Base-by-base conservation (phyloP, 78 protist genomes). In the Polysphondylium violaceum region DNA sequence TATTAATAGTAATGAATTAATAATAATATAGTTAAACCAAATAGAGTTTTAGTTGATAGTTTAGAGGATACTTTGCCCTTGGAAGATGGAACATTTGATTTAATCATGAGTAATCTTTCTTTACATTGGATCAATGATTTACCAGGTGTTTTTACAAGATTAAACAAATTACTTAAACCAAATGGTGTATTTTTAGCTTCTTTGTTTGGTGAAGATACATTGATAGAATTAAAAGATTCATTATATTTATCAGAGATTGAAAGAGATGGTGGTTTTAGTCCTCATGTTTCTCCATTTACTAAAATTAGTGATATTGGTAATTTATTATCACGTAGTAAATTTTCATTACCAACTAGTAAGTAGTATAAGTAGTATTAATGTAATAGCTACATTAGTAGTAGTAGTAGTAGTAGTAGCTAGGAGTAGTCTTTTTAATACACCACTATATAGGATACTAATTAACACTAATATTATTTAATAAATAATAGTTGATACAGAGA, bases 111-210 rank as follows among this genome's bases (percentile, higher is more conserved):
- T 23, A 92, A 92, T 61, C 60, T 92, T n/a, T 67, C 86, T 23
- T 19, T 92, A 25, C 95, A 92, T 40, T 92, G 95, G 95, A 68
- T 92, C 21, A 92, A 92, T 23, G 95, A 92, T 58, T 63, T 92
- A 36, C 95, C 95, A 36, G 92, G 92, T 63, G 75, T 74, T 19
- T 78, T 92, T 58, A 40, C 58, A 3, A 77, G 71, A 31, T 23
- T 92, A n/a, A 36, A 41, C 1, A n/a, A 63, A 36, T 63, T 83
- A 35, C 53, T 92, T 14, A 81, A 79, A 47, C 95, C 95, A 11
- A 87, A 92, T 56, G 95, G 95, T 76, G 83, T 92, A 12, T 85
- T 92, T 29, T 68, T 92, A 17, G 95, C 90, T n/a, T 31, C 91
- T 25, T 19, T 92, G 25, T 63, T 78, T 33, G 95, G 95, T 25